Evolutionary conservation across 805 yeast genomes (phyloP).

Genomic region (Starmerella floricola): DNA sequence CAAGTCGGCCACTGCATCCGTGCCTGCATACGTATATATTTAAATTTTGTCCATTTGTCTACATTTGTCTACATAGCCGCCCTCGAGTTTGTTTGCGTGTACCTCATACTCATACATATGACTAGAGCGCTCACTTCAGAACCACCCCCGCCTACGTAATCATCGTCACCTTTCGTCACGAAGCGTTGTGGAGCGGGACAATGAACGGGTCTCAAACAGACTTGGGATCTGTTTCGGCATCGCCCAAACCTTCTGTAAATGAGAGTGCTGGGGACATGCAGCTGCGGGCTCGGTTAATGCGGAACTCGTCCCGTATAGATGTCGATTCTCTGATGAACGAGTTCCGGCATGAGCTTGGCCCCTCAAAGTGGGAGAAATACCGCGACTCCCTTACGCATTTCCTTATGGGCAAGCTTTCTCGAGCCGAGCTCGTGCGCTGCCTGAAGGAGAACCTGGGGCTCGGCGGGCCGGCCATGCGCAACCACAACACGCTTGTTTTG

Average conservation of each 20-base stretch:
- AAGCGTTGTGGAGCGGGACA: neutral
- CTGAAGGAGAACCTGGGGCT: slow-evolving; percentile 45
- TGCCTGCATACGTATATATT: too few species aligned
- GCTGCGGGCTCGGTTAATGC: slow-evolving; percentile 11
- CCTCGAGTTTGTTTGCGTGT: too few species aligned
- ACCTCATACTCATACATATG: too few species aligned
- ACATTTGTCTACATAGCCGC: too few species aligned
- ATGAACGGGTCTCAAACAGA: slow-evolving; percentile 8
- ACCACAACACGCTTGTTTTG: slow-evolving; percentile 74
- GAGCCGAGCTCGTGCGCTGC: slow-evolving; percentile 55
- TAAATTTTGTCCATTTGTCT: too few species aligned
- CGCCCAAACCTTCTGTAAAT: slow-evolving; percentile 1
- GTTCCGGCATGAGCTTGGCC: slow-evolving; percentile 61
- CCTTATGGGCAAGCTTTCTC: slow-evolving; percentile 49
- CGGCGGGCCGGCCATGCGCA: slow-evolving; percentile 32
- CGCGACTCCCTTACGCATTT: slow-evolving; percentile 68
- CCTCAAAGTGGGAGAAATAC: slow-evolving; percentile 66
- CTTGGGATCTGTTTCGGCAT: slow-evolving; percentile 7
- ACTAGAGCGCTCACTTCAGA: too few species aligned
- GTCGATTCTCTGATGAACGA: slow-evolving; percentile 58
- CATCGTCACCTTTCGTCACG: neutral
- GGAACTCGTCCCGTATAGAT: slow-evolving; percentile 25
- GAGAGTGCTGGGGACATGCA: neutral
- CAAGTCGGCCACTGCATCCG: too few species aligned
- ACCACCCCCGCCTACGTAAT: too few species aligned